A percentile compares a stretch with the other conserved stretches of the same genome.
These are phyloP conservation scores for Lipomyces yamanashiensis DNA, from an alignment of 805 yeast species.

Conservation along the genomic window DNA sequence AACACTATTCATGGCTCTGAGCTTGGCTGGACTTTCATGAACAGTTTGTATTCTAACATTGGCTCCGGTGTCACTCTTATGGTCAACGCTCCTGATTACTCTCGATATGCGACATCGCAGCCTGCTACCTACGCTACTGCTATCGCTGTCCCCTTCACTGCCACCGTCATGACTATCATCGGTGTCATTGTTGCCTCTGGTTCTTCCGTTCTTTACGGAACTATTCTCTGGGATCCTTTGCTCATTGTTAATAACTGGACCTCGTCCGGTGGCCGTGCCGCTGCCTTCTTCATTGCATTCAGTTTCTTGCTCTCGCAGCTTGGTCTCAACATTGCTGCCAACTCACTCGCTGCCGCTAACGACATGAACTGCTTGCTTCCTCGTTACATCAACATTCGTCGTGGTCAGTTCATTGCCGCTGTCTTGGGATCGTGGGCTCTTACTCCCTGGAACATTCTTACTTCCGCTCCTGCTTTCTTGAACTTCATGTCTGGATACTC, in stretches of 20 bases:
- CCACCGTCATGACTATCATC: slow-evolving; percentile 53
- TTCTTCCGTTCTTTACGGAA: slow-evolving; percentile 49
- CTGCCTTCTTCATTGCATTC: slow-evolving; percentile 51
- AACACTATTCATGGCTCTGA: slow-evolving; percentile 42
- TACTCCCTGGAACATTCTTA: slow-evolving; percentile 52
- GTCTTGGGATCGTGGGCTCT: slow-evolving; percentile 46
- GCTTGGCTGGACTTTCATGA: slow-evolving; percentile 51
- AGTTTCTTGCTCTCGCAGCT: slow-evolving; percentile 47
- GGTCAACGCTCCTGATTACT: slow-evolving; percentile 51
- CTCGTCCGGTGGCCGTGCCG: slow-evolving; percentile 52
- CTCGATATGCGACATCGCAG: slow-evolving; percentile 48
- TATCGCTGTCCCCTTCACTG: slow-evolving; percentile 47
- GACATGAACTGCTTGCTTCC: slow-evolving; percentile 57
- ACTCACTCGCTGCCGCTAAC: slow-evolving; percentile 56
- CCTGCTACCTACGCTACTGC: slow-evolving; percentile 48
- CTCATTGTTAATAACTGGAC: slow-evolving; percentile 50
- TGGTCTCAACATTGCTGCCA: slow-evolving; percentile 49
- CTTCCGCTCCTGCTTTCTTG: slow-evolving; percentile 47
- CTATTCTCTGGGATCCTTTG: slow-evolving; percentile 55
- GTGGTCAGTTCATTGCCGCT: slow-evolving; percentile 49
- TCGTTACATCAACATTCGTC: slow-evolving; percentile 49
- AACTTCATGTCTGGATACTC: slow-evolving; percentile 47
- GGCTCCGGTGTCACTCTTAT: slow-evolving; percentile 50
- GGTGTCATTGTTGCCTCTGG: slow-evolving; percentile 55
- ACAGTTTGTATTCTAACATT: slow-evolving; percentile 49